Base-by-base conservation (phyloP, 805 yeast species). In the Myxozyma vanderwaltii region DNA sequence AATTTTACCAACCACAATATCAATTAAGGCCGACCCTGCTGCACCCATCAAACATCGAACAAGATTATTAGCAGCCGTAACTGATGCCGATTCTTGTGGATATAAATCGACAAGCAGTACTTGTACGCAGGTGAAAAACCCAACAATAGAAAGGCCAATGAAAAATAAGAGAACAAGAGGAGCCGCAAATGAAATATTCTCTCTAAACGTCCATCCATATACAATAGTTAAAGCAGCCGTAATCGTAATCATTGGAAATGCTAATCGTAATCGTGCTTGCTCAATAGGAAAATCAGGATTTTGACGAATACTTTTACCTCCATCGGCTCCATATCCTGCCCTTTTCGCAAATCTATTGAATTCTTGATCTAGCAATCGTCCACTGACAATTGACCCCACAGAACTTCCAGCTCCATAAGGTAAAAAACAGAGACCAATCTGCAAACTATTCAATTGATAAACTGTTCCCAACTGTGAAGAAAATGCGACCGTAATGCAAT, bases 11-110 rank as follows among this genome's bases (percentile, higher is more conserved):
- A 79, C 76, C 92, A 90, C 88, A 51, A 74, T 78, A 27, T 83
- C 81, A 26, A 89, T 75, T 4, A 84, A 84, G 0, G 89, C 94
- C 17, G 86, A 79, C 46, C 88, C 84, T 0, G 82, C 79, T 0
- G 96, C 96, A 33, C 86, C 85, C 49, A 83, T 67, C 10, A 82
- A 75, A 69, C 96, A 90, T 67, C 97, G 76, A 27, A 84, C 78
- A 27, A 90, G 74, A 68, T 90, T 90, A 63, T 86, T 77, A 48
- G 88, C 78, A 8, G 94, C 86, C 0, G 91, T 81, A 3, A 91
- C 86, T 3, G 94, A 83, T 0, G 96, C 89, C 0, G 90, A 79
- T 51, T 81, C 81, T 4, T 78, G 72, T 0, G 96, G 96, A 63
- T 79, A 84, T 59, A 89, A 70, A 68, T 90, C 96, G 17, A 90